Percentiles rank a stretch among this genome's conserved stretches.
These are phyloP conservation scores for Zea luxurians DNA, from an alignment of 176 grass and related monocot genomes.

Conservation along the genomic window DNA sequence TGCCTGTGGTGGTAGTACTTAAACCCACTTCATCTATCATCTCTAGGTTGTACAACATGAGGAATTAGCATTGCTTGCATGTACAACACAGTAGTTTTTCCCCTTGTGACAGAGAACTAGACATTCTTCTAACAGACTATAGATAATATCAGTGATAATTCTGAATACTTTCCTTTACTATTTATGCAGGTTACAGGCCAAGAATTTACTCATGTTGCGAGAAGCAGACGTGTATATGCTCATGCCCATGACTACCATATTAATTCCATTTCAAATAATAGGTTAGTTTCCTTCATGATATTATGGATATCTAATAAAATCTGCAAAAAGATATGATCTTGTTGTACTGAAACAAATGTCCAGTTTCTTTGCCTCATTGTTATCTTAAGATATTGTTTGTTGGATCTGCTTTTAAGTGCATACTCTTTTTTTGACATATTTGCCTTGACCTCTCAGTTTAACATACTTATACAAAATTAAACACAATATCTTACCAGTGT, in stretches of 20 bases:
- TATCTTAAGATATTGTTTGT: slow-evolving; percentile 31
- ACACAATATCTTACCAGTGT: neutral
- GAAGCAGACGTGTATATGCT: slow-evolving; percentile 78
- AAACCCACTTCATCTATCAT: slow-evolving; percentile 36
- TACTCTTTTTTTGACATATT: slow-evolving; percentile 6
- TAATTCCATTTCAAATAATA: slow-evolving; percentile 95
- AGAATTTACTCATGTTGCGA: slow-evolving; percentile 70
- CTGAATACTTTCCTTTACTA: slow-evolving; percentile 31
- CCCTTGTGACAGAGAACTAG: neutral
- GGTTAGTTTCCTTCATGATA: slow-evolving; percentile 46
- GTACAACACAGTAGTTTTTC: slow-evolving; percentile 9
- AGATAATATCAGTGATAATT: slow-evolving; percentile 20
- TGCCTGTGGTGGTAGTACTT: slow-evolving; percentile 89
- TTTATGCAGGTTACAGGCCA: slow-evolving; percentile 63
- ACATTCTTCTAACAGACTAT: slow-evolving; percentile 16
- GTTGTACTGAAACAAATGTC: slow-evolving; percentile 12
- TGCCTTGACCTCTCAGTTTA: slow-evolving; percentile 14
- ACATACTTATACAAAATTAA: neutral
- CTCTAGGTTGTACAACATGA: slow-evolving; percentile 29
- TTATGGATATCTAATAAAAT: slow-evolving; percentile 18
- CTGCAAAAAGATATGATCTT: slow-evolving; percentile 17
- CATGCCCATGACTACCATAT: slow-evolving; percentile 98
- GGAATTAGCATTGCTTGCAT: slow-evolving; percentile 23
- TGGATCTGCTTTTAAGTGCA: slow-evolving; percentile 11
- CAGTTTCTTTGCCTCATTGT: neutral